phyloP scores from a whole-genome alignment of 768 basidiomycete species.

The Suillus subluteus region DNA sequence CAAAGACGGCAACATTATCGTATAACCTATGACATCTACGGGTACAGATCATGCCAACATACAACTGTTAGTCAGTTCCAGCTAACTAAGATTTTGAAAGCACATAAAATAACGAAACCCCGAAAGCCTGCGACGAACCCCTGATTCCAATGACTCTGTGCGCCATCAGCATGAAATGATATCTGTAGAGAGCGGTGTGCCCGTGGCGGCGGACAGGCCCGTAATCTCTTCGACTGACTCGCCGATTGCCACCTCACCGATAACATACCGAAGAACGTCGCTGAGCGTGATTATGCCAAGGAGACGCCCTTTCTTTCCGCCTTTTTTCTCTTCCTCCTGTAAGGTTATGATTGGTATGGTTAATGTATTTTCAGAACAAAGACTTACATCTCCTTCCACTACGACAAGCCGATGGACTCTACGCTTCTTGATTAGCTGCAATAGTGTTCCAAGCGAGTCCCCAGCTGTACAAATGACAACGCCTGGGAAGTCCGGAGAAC shows the following conservation, averaged over 20 bases:
- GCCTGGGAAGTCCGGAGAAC: constrained; percentile 94
- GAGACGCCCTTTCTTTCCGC: constrained; percentile 82
- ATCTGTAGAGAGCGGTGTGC: constrained; percentile 23
- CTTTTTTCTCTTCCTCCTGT: constrained; percentile 79
- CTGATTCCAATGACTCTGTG: not conserved
- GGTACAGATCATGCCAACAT: constrained; percentile 11
- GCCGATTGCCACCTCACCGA: constrained; percentile 62
- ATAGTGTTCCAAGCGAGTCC: constrained; percentile 88
- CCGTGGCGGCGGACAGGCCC: constrained; percentile 8
- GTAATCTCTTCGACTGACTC: constrained; percentile 40
- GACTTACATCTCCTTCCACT: constrained; percentile 83
- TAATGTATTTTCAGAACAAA: not conserved
- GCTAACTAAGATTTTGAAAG: constrained; percentile 4
- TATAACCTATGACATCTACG: constrained; percentile 8
- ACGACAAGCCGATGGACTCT: constrained; percentile 95
- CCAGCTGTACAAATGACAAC: constrained; percentile 94
- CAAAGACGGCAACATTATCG: constrained; percentile 5
- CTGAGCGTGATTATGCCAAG: constrained; percentile 88
- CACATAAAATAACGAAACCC: constrained; percentile 7
- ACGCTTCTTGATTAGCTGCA: constrained; percentile 90
- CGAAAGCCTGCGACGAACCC: not conserved
- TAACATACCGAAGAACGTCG: constrained; percentile 85
- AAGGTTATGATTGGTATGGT: constrained; percentile 9
- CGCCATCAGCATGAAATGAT: constrained; percentile 18
- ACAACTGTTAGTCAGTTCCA: constrained; percentile 14